Evolutionary conservation across 352 stramenopile genomes (phyloP).

Genomic region (Phytophthora idaei): DNA sequence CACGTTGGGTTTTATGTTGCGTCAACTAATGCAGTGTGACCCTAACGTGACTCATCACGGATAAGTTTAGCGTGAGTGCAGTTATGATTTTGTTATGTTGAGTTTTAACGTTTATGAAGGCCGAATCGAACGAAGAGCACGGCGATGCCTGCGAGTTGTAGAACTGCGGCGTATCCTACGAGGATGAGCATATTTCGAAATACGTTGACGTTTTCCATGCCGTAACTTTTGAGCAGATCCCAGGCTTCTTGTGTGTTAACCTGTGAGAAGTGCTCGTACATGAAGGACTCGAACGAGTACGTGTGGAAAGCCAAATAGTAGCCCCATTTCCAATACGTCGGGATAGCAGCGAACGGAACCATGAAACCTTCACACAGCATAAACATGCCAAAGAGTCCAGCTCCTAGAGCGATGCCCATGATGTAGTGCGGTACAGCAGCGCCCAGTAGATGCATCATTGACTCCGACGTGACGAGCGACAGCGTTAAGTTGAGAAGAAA

Average conservation of each 20-base stretch:
- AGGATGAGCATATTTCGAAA: conserved; percentile 65
- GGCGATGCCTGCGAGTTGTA: conserved; percentile 51
- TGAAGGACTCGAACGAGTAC: conserved; percentile 86
- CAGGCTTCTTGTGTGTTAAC: conserved; percentile 26
- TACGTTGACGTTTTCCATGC: conserved; percentile 63
- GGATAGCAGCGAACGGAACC: conserved; percentile 64
- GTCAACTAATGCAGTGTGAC: not conserved
- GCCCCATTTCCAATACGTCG: conserved; percentile 76
- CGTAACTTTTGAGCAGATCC: conserved; percentile 49
- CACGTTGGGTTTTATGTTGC: conserved; percentile 1
- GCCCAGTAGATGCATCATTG: conserved; percentile 77
- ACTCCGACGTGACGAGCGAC: conserved; percentile 78
- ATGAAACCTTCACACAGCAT: conserved; percentile 90
- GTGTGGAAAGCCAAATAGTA: conserved; percentile 90
- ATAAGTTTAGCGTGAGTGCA: not conserved
- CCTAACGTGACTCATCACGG: not conserved
- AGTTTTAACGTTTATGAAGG: conserved; percentile 13
- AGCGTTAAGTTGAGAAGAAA: conserved; percentile 78
- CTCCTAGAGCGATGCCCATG: conserved; percentile 82
- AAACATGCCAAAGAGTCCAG: conserved; percentile 86
- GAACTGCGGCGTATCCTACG: conserved; percentile 39
- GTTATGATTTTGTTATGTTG: not conserved
- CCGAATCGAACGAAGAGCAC: conserved; percentile 40
- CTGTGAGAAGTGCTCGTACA: conserved; percentile 78
- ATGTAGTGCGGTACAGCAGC: conserved; percentile 85